Percentiles rank a stretch among this genome's conserved stretches.
Evolutionary conservation across 2,329 filamentous ascomycete genomes (phyloP).

Genomic region (Arthrobotrys iridis): DNA sequence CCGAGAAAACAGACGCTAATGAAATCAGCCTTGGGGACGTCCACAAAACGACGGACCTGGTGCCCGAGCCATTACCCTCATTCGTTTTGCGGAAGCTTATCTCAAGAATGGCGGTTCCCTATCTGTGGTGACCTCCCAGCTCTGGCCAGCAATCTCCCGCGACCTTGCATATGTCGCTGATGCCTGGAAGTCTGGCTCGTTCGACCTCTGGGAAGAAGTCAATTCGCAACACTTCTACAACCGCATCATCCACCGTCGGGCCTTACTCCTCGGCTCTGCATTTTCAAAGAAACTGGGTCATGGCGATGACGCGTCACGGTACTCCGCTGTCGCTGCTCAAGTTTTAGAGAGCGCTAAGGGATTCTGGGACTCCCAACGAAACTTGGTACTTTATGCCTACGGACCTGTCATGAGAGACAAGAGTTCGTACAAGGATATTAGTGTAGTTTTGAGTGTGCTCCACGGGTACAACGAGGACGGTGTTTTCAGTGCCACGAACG

Average conservation of each 20-base stretch:
- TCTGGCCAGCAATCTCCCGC: conserved; percentile 56
- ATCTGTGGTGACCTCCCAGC: conserved; percentile 73
- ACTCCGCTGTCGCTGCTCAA: conserved; percentile 4
- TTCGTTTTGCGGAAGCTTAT: conserved; percentile 77
- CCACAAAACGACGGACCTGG: conserved; percentile 83
- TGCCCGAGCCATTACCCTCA: conserved; percentile 77
- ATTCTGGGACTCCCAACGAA: conserved; percentile 71
- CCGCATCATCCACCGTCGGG: conserved; percentile 73
- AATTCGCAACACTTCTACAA: conserved; percentile 83
- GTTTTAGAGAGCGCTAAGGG: conserved; percentile 77
- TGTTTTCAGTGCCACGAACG: conserved; percentile 41
- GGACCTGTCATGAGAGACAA: conserved; percentile 45
- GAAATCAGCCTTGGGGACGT: conserved; percentile 71
- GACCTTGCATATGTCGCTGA: conserved; percentile 79
- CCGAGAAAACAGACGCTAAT: conserved; percentile 14
- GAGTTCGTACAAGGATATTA: conserved; percentile 51
- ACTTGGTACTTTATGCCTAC: conserved; percentile 39
- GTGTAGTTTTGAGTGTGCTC: conserved; percentile 42
- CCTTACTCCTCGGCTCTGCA: conserved; percentile 69
- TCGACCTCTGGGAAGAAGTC: conserved; percentile 87
- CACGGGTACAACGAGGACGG: conserved; percentile 42
- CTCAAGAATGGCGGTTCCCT: conserved; percentile 68
- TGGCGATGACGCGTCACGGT: conserved; percentile 27
- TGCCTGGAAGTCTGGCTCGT: conserved; percentile 73
- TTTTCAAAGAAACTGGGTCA: conserved; percentile 71